Percentiles rank a stretch among this genome's conserved stretches.
phyloP scores from a whole-genome alignment of 2,329 filamentous ascomycete species.

The Colletotrichum camelliae region DNA sequence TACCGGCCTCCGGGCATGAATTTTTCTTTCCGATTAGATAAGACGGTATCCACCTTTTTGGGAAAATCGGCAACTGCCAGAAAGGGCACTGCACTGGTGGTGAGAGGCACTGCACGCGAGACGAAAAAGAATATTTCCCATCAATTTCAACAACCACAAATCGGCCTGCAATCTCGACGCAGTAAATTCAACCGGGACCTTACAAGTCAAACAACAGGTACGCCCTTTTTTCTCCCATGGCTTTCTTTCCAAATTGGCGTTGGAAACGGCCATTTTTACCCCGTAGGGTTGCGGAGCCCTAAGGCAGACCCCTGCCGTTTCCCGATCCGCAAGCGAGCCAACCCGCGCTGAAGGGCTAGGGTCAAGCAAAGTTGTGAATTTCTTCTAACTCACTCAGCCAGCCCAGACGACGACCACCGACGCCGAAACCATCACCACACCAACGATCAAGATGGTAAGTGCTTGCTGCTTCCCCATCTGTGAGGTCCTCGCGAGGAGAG shows the following conservation, averaged over 20 bases:
- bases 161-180: neutral
- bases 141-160: neutral
- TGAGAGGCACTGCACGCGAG: neutral
- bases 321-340: conserved; percentile 50
- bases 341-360: conserved; percentile 35
- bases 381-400: conserved; percentile 38
- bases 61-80: neutral
- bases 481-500: neutral
- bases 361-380: conserved; percentile 54
- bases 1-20: neutral
- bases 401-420: conserved; percentile 39
- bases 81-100: neutral
- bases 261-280: neutral
- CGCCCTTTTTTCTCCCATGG: neutral
- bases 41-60: neutral
- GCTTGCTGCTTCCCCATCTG: conserved; percentile 25
- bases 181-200: neutral
- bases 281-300: conserved; percentile 46
- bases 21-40: conserved; percentile 14
- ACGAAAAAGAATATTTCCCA: neutral
- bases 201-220: neutral
- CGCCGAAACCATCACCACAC: conserved; percentile 60
- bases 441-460: conserved; percentile 65
- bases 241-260: conserved; percentile 3
- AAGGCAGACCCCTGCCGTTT: conserved; percentile 32